A percentile compares a stretch with the other conserved stretches of the same genome.
Evolutionary conservation across 352 stramenopile genomes (phyloP).

Genomic region (Pythium myriotylum): DNA sequence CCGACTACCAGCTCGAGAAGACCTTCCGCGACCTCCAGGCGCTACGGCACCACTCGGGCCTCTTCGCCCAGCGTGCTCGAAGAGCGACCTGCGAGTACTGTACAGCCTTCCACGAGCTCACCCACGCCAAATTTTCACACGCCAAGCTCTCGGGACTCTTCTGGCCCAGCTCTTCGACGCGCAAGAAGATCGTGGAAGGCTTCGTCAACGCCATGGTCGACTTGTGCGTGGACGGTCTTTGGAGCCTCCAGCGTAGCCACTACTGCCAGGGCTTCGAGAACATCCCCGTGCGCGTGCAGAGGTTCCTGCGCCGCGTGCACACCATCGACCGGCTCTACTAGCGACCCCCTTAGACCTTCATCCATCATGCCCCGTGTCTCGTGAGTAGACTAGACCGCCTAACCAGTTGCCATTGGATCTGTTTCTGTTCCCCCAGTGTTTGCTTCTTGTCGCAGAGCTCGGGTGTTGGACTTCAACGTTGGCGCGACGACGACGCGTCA

Average conservation of each 20-base stretch:
- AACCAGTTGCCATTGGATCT: constrained; percentile 1
- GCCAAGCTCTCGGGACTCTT: constrained; percentile 30
- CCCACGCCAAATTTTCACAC: constrained; percentile 42
- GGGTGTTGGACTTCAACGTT: constrained; percentile 17
- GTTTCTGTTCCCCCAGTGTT: constrained; percentile 1
- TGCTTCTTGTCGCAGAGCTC: not conserved
- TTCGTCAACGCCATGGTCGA: constrained; percentile 23
- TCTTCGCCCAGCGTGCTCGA: constrained; percentile 27
- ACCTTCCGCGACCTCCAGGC: constrained; percentile 40
- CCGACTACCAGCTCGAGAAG: constrained; percentile 47
- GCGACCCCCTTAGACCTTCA: no score
- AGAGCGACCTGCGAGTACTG: constrained; percentile 43
- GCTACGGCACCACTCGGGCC: constrained; percentile 43
- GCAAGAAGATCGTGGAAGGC: constrained; percentile 17
- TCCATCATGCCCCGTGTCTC: not conserved
- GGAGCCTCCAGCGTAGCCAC: constrained; percentile 3
- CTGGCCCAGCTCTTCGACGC: constrained; percentile 4
- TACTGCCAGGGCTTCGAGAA: constrained; percentile 20
- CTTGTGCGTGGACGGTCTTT: constrained; percentile 12
- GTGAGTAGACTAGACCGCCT: not conserved
- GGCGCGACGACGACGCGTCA: not conserved
- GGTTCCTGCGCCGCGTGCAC: constrained; percentile 7
- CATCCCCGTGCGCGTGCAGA: constrained; percentile 18
- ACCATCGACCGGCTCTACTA: constrained; percentile 1
- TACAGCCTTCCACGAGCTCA: constrained; percentile 44